Base-by-base conservation (phyloP, 2,329 filamentous ascomycete species). In the Talaromyces rugulosus region DNA sequence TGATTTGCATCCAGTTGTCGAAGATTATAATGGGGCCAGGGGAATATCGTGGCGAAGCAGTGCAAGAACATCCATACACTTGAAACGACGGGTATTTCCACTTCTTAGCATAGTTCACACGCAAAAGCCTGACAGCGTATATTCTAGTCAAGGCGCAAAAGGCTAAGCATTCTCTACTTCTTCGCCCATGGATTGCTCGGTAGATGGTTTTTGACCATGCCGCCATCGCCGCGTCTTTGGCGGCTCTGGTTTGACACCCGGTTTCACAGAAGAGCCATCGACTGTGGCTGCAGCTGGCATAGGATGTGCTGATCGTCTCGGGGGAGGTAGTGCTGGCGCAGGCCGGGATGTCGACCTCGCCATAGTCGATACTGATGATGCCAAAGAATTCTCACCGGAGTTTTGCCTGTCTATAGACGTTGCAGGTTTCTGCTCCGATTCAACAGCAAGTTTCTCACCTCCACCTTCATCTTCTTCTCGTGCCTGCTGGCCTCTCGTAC, bases 201-300 rank as follows among this genome's bases (percentile, higher is more conserved):
- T 56, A 1, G 69, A 68, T 56, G 67, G 56, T 60, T 72, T 66
- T 61, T 69, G 69, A 54, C 69, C 62, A 54, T 74, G 70, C 8
- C 75, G 75, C 69, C 70, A 78, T 23, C 78, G 76, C 31, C 78
- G 75, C 5, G 78, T 72, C 62, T 74, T 77, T 9, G 78, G 78
- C 1, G 75, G 75, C 50, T 74, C 72, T 0, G 75, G 75, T 57
- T 74, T 75, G n/a, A 51, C 18, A 44, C 42, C 59, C 33, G 40
- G 50, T 56, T 62, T 62, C n/a, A 18, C 27, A 42, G 61, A 28
- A 42, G 36, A 23, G 4, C 14, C 30, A 11, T 53, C 50, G 9
- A 31, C 50, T 14, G 16, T 18, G n/a, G 36, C 30, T 9, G 60
- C 33, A n/a, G 62, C 14, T 69, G 31, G 63, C 36, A 30, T 47